These are phyloP conservation scores for Simplicillium sp. DNA, from an alignment of 2,329 filamentous ascomycete species.

Conservation along the genomic window DNA sequence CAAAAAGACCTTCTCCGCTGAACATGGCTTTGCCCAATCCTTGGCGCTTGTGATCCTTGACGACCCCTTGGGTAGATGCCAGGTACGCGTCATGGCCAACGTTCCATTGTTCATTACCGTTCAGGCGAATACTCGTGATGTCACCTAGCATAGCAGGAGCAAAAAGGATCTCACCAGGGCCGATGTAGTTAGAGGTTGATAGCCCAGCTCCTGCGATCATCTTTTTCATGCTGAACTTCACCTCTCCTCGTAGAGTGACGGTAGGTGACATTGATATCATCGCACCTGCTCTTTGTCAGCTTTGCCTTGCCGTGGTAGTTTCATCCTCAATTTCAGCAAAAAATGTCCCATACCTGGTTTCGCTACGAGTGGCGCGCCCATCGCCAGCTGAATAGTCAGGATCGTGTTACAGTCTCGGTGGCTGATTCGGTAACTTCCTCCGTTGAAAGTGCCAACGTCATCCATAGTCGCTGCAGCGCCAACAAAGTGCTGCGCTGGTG, in stretches of 20 bases:
- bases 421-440: conserved; percentile 85
- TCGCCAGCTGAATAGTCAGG: conserved; percentile 78
- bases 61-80: conserved; percentile 74
- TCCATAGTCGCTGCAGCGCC: conserved; percentile 58
- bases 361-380: conserved; percentile 72
- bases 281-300: conserved; percentile 40
- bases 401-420: conserved; percentile 88
- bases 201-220: conserved; percentile 76
- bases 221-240: conserved; percentile 89
- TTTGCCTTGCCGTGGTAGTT: background rate
- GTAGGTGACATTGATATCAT: conserved; percentile 96
- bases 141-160: conserved; percentile 76
- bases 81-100: conserved; percentile 83
- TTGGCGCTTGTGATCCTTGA: conserved; percentile 83
- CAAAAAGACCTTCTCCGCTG: conserved; percentile 82
- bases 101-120: conserved; percentile 66
- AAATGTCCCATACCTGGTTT: conserved; percentile 53
- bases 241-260: conserved; percentile 69
- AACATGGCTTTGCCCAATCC: conserved; percentile 86
- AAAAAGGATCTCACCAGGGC: conserved; percentile 82
- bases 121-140: conserved; percentile 68
- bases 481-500: conserved; percentile 45
- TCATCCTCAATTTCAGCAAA: background rate
- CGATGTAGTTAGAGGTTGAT: conserved; percentile 69
- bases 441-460: conserved; percentile 94